A percentile compares a stretch with the other conserved stretches of the same genome.
These are phyloP conservation scores for Diaporthe capsici DNA, from an alignment of 2,329 filamentous ascomycete genomes.

Conservation along the genomic window DNA sequence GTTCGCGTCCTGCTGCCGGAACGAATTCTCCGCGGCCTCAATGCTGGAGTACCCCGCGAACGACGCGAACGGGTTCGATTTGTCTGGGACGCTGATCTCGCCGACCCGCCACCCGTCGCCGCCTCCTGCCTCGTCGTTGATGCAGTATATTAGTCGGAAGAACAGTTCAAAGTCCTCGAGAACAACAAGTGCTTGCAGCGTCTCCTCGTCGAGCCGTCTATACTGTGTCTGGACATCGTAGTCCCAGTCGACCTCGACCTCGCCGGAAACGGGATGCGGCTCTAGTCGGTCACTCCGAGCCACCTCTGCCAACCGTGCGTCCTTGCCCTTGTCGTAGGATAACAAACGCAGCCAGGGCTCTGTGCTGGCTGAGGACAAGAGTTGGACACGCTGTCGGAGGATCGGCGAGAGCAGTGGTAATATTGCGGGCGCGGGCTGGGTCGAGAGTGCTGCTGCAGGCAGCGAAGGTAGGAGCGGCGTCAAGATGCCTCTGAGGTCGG, in stretches of 20 bases:
- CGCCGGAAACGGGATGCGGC: constrained; percentile 85
- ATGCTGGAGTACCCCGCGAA: constrained; percentile 68
- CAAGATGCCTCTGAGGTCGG: constrained; percentile 64
- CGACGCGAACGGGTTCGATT: constrained; percentile 66
- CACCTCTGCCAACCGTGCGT: constrained; percentile 71
- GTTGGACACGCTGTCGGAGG: constrained; percentile 74
- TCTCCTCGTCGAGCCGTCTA: constrained; percentile 81
- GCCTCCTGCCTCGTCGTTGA: constrained; percentile 72
- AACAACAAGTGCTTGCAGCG: constrained; percentile 76
- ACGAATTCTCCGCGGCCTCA: constrained; percentile 72
- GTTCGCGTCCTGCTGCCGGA: constrained; percentile 53
- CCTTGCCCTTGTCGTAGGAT: constrained; percentile 74
- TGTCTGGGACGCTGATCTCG: constrained; percentile 75
- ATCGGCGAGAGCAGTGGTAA: constrained; percentile 76
- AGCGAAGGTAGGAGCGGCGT: constrained; percentile 72
- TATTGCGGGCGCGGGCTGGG: constrained; percentile 68
- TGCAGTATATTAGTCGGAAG: constrained; percentile 79
- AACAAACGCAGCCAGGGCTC: constrained; percentile 82
- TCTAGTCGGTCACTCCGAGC: constrained; percentile 76
- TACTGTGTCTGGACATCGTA: constrained; percentile 75
- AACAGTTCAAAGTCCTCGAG: constrained; percentile 71
- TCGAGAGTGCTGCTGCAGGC: constrained; percentile 70
- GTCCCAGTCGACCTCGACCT: constrained; percentile 81
- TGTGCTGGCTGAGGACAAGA: constrained; percentile 71
- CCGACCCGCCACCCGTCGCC: constrained; percentile 79